Evolutionary conservation across 148 eudicot species (phyloP).

Genomic region (Amaranthus hypochondriacus): DNA sequence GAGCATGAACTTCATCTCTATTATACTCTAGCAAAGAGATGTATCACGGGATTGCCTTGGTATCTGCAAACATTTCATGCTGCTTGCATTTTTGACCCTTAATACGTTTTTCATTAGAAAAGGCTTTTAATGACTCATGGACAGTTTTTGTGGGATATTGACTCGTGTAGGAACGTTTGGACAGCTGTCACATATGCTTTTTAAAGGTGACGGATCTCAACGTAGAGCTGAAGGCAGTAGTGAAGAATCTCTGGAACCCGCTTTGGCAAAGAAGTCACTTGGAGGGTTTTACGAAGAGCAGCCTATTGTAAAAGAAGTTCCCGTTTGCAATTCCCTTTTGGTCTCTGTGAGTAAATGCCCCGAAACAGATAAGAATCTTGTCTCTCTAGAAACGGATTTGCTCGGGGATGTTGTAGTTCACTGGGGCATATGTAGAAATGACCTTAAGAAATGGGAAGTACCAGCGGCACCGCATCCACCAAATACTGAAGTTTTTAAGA

Average conservation of each 20-base stretch:
- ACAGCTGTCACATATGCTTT: constrained; percentile 48
- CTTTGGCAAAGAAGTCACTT: constrained; percentile 35
- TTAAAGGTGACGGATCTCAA: constrained; percentile 40
- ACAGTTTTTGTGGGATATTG: constrained; percentile 15
- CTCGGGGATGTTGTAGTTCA: constrained; percentile 75
- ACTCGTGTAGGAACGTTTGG: constrained; percentile 47
- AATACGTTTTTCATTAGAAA: background rate
- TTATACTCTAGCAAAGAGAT: background rate
- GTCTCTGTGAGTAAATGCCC: constrained; percentile 54
- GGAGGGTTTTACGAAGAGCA: constrained; percentile 71
- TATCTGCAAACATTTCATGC: too few species aligned
- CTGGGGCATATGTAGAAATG: constrained; percentile 79
- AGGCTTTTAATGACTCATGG: background rate
- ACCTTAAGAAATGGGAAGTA: constrained; percentile 59
- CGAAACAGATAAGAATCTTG: constrained; percentile 50
- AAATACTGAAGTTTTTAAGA: constrained; percentile 65
- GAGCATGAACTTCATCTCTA: background rate
- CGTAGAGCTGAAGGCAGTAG: constrained; percentile 30
- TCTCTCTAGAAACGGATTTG: constrained; percentile 72
- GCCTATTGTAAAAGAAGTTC: constrained; percentile 51
- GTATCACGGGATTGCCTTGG: background rate
- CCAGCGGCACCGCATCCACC: constrained; percentile 74
- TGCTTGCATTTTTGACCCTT: too few species aligned
- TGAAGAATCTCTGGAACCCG: constrained; percentile 29
- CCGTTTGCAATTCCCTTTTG: constrained; percentile 39